phyloP scores from a whole-genome alignment of 306 rosid genomes.

The Medicago ruthenica region DNA sequence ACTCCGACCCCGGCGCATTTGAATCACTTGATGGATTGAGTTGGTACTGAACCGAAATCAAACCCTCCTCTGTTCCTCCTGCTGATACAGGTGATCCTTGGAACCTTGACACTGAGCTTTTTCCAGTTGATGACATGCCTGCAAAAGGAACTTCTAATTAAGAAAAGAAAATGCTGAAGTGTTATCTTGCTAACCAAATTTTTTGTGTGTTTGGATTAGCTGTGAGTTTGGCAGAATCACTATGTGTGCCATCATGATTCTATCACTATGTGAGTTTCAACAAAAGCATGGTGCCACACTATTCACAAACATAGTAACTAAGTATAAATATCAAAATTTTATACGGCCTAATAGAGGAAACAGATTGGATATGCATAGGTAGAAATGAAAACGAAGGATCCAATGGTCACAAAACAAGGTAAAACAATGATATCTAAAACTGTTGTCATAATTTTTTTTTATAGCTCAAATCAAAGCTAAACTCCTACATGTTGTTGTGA shows the following conservation, averaged over 20 bases:
- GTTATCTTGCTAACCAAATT: not conserved
- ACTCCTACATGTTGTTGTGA: not conserved
- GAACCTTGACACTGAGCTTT: slow-evolving; percentile 48
- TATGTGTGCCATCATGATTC: not conserved
- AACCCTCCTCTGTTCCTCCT: slow-evolving; percentile 50
- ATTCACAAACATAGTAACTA: not conserved
- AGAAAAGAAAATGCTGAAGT: not conserved
- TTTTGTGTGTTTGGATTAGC: not conserved
- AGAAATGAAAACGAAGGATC: no score
- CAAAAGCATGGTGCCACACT: not conserved
- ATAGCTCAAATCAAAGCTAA: no score
- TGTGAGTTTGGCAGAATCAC: not conserved
- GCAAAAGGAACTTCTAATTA: slow-evolving; percentile 36
- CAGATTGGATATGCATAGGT: no score
- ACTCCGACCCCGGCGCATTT: slow-evolving; percentile 60
- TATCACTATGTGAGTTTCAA: not conserved
- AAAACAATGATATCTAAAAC: no score
- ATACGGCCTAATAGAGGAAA: no score
- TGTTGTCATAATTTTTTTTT: no score
- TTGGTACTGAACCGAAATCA: slow-evolving; percentile 65
- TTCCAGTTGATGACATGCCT: slow-evolving; percentile 62
- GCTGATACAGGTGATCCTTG: slow-evolving; percentile 69
- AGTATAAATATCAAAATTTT: no score
- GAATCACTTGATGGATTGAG: slow-evolving; percentile 56
- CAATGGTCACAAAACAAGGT: no score